A percentile compares a stretch with the other conserved stretches of the same genome.
Conservation (phyloP, 202 grass and related monocot genomes). For the Zizania palustris region DNA sequence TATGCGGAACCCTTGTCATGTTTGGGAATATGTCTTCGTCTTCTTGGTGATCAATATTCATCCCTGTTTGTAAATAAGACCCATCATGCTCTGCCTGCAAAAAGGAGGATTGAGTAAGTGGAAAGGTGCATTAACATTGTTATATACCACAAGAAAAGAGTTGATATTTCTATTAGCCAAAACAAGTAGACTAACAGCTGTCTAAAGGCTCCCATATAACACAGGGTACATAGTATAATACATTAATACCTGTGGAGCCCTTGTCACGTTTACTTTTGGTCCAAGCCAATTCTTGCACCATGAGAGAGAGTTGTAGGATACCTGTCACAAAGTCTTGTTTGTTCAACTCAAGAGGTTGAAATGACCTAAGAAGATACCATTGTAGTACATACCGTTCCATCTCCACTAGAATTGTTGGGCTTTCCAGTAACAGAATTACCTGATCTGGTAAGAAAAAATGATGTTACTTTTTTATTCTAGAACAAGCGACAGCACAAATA, state of each 20-base stretch:
- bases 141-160: slow-evolving; percentile 20
- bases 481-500: slow-evolving; percentile 16
- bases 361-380: slow-evolving; percentile 37
- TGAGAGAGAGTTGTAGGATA: slow-evolving; percentile 91
- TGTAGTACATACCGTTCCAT: slow-evolving; percentile 76
- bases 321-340: slow-evolving; percentile 55
- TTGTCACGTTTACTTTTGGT: slow-evolving; percentile 94
- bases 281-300: slow-evolving; percentile 98
- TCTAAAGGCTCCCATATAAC: not conserved
- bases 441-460: slow-evolving; percentile 80
- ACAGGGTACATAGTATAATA: slow-evolving; percentile 41
- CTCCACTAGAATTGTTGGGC: slow-evolving; percentile 72
- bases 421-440: slow-evolving; percentile 87
- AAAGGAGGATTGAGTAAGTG: slow-evolving; percentile 15
- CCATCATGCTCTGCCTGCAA: slow-evolving; percentile 92
- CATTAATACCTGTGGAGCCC: slow-evolving; percentile 89
- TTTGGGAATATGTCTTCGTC: slow-evolving; percentile 71
- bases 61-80: slow-evolving; percentile 77
- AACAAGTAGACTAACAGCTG: slow-evolving; percentile 18
- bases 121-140: not conserved
- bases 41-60: slow-evolving; percentile 66
- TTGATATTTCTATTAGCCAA: slow-evolving; percentile 12
- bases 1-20: slow-evolving; percentile 71
- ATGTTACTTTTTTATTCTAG: not conserved
- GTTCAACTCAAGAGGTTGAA: slow-evolving; percentile 26